Evolutionary conservation across 1,139 yeast species (phyloP), one percentile per base, ranked within the genome.

Genomic region (Pichia sp.): DNA sequence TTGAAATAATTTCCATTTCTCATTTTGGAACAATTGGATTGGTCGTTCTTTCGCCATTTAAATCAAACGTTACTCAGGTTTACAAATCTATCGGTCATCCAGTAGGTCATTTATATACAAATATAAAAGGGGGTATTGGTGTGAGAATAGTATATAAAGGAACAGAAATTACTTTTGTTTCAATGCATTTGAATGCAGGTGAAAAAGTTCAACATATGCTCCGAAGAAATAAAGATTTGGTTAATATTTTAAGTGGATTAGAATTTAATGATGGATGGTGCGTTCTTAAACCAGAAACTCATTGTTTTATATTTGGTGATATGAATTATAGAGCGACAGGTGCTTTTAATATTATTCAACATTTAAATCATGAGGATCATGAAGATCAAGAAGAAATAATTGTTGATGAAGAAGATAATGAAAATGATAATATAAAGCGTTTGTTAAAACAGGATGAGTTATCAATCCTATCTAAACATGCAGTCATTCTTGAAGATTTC

Each of bases 281-380:
- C 33, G 66, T 72, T n/a, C 64, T 76, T 43, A 76, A 71, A 53
- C 80, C 79, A 1, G 56, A 63, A 0, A 55, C 70, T 6, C 95
- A 84, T 56, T 62, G 80, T 10, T 82, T 87, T 53, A 62, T 87
- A 43, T 63, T 85, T 70, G 96, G 96, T 0, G 96, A 88, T 59
- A 65, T 88, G 52, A 88, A 88, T 59, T 88, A 83, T 60, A 69
- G 96, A 38, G 73, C 79, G 4, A 61, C 69, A 1, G 42, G 45
- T 25, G 41, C 33, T n/a, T 37, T 36, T 31, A 27, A 31, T 4
- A 15, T 38, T 9, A 5, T 15, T 10, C 21, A 19, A 35, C 3
- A 13, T 6, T 19, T 11, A 3, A 6, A 4, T 7, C n/a, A n/a
- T n/a, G n/a, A n/a, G n/a, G 9, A 28, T 28, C 18, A 6, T 5